These are phyloP conservation scores for Geoglossum glabrum DNA, from an alignment of 495 filamentous ascomycete species.

Conservation along the genomic window DNA sequence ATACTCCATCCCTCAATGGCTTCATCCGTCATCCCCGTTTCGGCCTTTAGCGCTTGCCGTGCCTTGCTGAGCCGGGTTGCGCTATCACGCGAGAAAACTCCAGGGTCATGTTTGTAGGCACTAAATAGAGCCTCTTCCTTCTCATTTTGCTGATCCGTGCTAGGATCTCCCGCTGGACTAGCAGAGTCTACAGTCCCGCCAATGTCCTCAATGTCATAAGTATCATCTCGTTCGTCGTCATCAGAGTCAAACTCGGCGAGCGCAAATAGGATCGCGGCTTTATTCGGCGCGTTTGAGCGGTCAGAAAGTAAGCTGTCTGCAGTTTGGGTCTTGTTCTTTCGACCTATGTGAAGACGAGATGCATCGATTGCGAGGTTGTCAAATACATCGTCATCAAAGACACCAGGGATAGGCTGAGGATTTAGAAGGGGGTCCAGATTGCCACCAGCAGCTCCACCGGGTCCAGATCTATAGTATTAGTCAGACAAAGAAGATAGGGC, in stretches of 20 bases:
- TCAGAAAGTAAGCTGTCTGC: constrained; percentile 41
- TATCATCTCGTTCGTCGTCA: constrained; percentile 94
- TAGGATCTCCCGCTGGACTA: constrained; percentile 18
- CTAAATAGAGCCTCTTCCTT: constrained; percentile 35
- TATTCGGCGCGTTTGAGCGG: constrained; percentile 39
- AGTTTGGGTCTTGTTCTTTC: constrained; percentile 36
- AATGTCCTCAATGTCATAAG: constrained; percentile 81
- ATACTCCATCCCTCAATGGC: constrained; percentile 84
- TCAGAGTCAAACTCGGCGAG: constrained; percentile 82
- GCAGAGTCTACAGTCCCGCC: constrained; percentile 60
- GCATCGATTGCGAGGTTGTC: constrained; percentile 44
- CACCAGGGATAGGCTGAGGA: constrained; percentile 29
- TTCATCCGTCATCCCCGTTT: constrained; percentile 83
- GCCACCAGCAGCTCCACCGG: not conserved
- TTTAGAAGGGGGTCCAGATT: constrained; percentile 22
- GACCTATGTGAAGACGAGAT: constrained; percentile 54
- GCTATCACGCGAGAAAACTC: constrained; percentile 47
- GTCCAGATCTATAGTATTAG: constrained; percentile 14
- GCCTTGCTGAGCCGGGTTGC: constrained; percentile 41
- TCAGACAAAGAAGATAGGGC: constrained; percentile 4
- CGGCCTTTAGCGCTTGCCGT: constrained; percentile 41
- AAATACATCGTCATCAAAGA: constrained; percentile 65
- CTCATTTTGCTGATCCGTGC: constrained; percentile 14
- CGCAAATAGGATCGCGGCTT: constrained; percentile 78
- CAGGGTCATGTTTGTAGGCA: constrained; percentile 38